Conservation (phyloP, 2,329 filamentous ascomycete genomes). For the Sporothrix sp. region DNA sequence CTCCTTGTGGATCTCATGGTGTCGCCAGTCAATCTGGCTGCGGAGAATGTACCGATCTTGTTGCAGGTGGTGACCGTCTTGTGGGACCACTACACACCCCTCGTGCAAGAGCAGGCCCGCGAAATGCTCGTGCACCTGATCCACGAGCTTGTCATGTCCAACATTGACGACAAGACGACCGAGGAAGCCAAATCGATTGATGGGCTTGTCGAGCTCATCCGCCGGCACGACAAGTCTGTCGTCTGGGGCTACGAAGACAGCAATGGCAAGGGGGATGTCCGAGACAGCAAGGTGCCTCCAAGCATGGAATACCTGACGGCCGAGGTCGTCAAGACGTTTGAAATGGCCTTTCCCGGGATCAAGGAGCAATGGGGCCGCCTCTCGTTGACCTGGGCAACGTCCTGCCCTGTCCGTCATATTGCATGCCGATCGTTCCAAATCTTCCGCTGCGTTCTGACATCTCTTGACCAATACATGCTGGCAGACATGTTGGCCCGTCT, state of each 20-base stretch:
- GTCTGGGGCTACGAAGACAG: constrained; percentile 94
- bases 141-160: constrained; percentile 81
- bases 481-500: constrained; percentile 92
- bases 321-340: constrained; percentile 77
- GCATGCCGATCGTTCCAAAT: constrained; percentile 97
- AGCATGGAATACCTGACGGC: constrained; percentile 79
- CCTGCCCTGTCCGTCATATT: constrained; percentile 87
- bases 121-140: constrained; percentile 98
- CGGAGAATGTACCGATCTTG: constrained; percentile 73
- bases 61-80: constrained; percentile 86
- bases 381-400: constrained; percentile 90
- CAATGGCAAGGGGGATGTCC: constrained; percentile 65
- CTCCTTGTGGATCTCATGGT: constrained; percentile 94
- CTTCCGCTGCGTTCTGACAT: constrained; percentile 86
- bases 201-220: constrained; percentile 76
- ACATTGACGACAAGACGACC: constrained; percentile 60
- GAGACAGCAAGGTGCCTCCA: constrained; percentile 69
- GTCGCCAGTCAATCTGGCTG: constrained; percentile 68
- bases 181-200: constrained; percentile 64
- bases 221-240: constrained; percentile 72
- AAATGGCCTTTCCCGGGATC: constrained; percentile 72
- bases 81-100: constrained; percentile 93
- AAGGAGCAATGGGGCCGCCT: constrained; percentile 87
- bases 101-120: constrained; percentile 91
- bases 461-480: constrained; percentile 85